Conservation (phyloP, 1,284 basidiomycete species). For the Trametes pubescens region DNA sequence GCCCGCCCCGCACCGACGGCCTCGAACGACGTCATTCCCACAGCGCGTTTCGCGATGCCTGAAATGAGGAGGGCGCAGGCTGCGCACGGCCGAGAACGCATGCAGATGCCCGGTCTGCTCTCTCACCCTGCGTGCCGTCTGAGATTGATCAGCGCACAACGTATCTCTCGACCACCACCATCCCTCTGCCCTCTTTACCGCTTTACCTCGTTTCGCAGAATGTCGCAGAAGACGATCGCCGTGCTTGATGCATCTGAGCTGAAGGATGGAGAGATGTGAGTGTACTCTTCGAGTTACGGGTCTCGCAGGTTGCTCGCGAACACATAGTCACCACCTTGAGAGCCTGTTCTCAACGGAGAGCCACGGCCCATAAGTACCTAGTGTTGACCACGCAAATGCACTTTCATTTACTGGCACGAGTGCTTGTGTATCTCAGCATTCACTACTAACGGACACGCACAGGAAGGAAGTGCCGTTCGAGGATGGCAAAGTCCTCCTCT, state of each 20-base stretch:
- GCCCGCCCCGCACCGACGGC: conserved; percentile 5
- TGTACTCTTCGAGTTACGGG: conserved; percentile 1
- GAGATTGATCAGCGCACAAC: conserved; percentile 22
- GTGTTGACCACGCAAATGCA: background rate
- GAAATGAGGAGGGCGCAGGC: conserved; percentile 6
- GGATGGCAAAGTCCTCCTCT: conserved; percentile 83
- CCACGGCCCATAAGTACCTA: background rate
- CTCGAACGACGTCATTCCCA: conserved; percentile 22
- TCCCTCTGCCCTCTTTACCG: background rate
- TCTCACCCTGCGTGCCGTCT: conserved; percentile 23
- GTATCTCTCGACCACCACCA: conserved; percentile 23
- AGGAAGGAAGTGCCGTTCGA: conserved; percentile 88
- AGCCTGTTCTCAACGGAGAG: too few species aligned
- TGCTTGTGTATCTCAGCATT: background rate
- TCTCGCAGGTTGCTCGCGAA: too few species aligned
- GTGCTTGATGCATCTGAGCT: conserved; percentile 74
- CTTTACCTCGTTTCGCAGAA: conserved; percentile 32
- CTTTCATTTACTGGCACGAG: background rate
- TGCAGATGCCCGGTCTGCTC: conserved; percentile 24
- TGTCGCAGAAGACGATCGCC: conserved; percentile 64
- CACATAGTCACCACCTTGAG: too few species aligned
- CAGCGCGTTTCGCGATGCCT: conserved; percentile 20
- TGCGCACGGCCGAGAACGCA: conserved; percentile 12
- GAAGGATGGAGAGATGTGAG: conserved; percentile 81
- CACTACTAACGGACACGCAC: conserved; percentile 12